Percentiles rank a stretch among this genome's conserved stretches.
Conservation (phyloP, 441 rosid genomes). For the Metrosideros polymorpha region DNA sequence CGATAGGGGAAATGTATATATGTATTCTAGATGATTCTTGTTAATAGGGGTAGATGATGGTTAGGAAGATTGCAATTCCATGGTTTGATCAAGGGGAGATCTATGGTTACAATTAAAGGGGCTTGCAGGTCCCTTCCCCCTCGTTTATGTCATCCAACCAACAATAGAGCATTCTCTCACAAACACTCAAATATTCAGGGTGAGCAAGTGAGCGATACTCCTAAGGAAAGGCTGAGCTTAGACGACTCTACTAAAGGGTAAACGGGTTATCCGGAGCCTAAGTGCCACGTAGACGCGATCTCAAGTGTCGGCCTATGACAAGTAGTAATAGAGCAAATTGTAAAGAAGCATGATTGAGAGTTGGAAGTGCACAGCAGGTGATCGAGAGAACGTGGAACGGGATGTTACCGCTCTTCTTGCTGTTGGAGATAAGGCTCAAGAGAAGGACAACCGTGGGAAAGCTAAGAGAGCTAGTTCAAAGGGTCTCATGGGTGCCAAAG, state of each 20-base stretch:
- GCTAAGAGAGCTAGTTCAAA: background rate
- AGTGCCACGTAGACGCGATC: background rate
- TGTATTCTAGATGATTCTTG: background rate
- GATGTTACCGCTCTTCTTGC: background rate
- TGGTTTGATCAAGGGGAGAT: background rate
- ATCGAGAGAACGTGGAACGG: background rate
- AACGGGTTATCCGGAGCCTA: background rate
- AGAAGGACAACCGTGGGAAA: background rate
- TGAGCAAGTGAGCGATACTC: background rate
- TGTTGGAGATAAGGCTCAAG: background rate
- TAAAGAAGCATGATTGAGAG: background rate
- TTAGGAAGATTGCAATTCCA: background rate
- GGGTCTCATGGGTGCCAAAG: background rate
- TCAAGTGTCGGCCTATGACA: background rate
- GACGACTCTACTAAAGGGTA: background rate
- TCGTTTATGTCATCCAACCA: background rate
- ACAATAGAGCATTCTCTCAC: background rate
- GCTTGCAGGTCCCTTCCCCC: background rate
- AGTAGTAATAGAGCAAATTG: background rate
- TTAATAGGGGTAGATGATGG: background rate
- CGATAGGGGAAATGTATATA: background rate
- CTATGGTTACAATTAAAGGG: background rate
- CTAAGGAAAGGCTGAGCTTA: background rate
- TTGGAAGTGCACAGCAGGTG: background rate
- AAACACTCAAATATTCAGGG: background rate